phyloP scores from a whole-genome alignment of 495 filamentous ascomycete species.

The Xylaria palmicola region DNA sequence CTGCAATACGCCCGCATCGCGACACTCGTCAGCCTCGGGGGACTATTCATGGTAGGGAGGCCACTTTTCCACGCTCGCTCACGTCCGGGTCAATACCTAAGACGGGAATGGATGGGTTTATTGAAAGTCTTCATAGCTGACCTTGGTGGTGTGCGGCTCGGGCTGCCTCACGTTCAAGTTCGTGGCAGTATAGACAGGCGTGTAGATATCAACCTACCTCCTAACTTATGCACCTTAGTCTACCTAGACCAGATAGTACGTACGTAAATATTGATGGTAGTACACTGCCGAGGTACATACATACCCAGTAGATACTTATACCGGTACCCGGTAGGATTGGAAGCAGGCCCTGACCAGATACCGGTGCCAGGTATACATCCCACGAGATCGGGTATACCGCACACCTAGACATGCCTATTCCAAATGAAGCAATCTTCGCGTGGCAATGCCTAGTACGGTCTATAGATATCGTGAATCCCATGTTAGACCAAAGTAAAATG shows the following conservation, averaged over 20 bases:
- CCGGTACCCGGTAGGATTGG: too few species aligned
- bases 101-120: not conserved
- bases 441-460: not conserved
- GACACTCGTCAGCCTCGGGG: not conserved
- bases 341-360: not conserved
- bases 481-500: not conserved
- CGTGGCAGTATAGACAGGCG: too few species aligned
- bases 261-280: too few species aligned
- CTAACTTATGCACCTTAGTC: too few species aligned
- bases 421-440: not conserved
- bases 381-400: slow-evolving; percentile 10
- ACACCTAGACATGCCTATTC: too few species aligned
- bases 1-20: not conserved
- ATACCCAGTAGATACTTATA: too few species aligned
- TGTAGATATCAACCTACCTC: too few species aligned
- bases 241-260: too few species aligned
- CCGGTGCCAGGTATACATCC: too few species aligned
- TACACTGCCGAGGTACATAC: too few species aligned
- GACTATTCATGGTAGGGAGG: not conserved
- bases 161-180: too few species aligned
- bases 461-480: not conserved
- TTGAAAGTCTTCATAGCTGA: not conserved
- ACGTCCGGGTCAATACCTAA: not conserved
- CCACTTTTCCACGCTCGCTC: not conserved
- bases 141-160: too few species aligned